phyloP scores from a whole-genome alignment of 345 rosid genomes.

The Lenwebbia sp. region DNA sequence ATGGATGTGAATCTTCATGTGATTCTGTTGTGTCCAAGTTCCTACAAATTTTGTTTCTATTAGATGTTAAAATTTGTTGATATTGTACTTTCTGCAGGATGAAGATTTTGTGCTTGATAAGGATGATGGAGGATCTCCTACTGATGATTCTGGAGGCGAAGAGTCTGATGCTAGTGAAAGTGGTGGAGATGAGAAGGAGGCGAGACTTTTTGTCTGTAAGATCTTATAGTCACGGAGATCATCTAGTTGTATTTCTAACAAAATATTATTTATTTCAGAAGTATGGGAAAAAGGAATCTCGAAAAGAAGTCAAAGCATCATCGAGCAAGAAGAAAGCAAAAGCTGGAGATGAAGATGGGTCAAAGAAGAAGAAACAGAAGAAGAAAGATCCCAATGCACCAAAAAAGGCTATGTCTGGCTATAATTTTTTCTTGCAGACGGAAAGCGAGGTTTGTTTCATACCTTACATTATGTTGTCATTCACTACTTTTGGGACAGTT shows the following conservation, averaged over 20 bases:
- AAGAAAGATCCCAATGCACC: slow-evolving; percentile 99
- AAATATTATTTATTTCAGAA: slow-evolving; percentile 34
- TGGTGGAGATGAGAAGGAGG: slow-evolving; percentile 79
- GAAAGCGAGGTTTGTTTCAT: slow-evolving; percentile 67
- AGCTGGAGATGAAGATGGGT: slow-evolving; percentile 58
- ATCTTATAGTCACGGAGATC: neutral
- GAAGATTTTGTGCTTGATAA: slow-evolving; percentile 77
- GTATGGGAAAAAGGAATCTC: slow-evolving; percentile 52
- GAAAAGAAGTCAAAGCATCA: slow-evolving; percentile 51
- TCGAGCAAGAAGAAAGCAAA: slow-evolving; percentile 53
- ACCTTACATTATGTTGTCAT: neutral
- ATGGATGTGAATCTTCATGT: neutral
- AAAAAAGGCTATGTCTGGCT: slow-evolving; percentile 68
- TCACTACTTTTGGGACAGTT: neutral
- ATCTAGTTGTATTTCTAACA: neutral
- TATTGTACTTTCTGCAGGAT: slow-evolving; percentile 38
- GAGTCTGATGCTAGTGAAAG: slow-evolving; percentile 60
- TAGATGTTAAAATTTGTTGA: neutral
- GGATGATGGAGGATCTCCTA: slow-evolving; percentile 92
- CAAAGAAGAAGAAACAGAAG: slow-evolving; percentile 74
- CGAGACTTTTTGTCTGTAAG: slow-evolving; percentile 10
- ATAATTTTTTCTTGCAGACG: slow-evolving; percentile 58
- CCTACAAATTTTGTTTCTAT: neutral
- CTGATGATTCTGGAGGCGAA: slow-evolving; percentile 93
- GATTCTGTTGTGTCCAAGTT: neutral